Conservation (phyloP, 2,329 filamentous ascomycete species). For the Alternaria sp. region DNA sequence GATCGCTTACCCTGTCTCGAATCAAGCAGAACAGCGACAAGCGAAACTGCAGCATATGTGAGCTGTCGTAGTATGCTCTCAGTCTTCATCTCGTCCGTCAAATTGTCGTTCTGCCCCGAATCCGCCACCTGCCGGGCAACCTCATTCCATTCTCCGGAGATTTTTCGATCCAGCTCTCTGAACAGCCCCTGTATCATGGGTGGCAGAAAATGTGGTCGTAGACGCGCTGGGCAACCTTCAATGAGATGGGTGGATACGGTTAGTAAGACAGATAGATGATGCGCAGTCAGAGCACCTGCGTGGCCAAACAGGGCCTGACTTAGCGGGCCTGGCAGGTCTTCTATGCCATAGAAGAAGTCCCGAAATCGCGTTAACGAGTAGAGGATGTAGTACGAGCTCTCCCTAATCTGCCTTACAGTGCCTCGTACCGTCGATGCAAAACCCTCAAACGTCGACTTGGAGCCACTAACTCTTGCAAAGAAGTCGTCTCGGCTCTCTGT, state of each 20-base stretch:
- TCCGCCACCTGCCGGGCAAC: conserved; percentile 65
- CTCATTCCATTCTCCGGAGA: conserved; percentile 83
- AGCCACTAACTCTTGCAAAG: conserved; percentile 87
- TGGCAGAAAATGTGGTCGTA: conserved; percentile 80
- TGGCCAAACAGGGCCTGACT: conserved; percentile 85
- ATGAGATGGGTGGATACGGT: conserved; percentile 89
- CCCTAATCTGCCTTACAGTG: conserved; percentile 85
- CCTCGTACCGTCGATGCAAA: conserved; percentile 93
- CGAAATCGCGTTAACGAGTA: conserved; percentile 91
- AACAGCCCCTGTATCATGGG: conserved; percentile 84
- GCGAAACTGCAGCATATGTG: conserved; percentile 88
- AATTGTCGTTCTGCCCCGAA: conserved; percentile 72
- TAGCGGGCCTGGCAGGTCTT: conserved; percentile 80
- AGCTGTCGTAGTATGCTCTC: conserved; percentile 94
- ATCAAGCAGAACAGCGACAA: conserved; percentile 88
- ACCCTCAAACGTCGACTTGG: conserved; percentile 87
- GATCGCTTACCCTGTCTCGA: conserved; percentile 54
- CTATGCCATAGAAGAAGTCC: conserved; percentile 87
- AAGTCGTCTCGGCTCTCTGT: conserved; percentile 96
- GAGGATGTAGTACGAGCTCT: conserved; percentile 92
- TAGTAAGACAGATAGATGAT: conserved; percentile 92
- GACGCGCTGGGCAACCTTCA: conserved; percentile 84
- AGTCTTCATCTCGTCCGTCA: conserved; percentile 97
- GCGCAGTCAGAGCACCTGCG: conserved; percentile 81
- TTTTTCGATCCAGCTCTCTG: conserved; percentile 83